Evolutionary conservation across 2,329 filamentous ascomycete genomes (phyloP).

Genomic region (Fusarium torreyae): DNA sequence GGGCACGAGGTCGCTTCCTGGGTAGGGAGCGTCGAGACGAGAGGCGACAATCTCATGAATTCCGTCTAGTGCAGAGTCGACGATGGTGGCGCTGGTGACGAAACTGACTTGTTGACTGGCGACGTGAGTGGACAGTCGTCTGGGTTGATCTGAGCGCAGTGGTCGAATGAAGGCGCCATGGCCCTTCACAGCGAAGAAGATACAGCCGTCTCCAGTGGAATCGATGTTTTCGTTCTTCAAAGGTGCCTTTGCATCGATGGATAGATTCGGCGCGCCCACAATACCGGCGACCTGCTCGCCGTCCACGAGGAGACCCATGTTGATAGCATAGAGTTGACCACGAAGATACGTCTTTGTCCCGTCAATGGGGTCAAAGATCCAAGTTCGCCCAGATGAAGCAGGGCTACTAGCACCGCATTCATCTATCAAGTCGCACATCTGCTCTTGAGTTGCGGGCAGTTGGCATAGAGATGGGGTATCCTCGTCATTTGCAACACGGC

Average conservation of each 20-base stretch:
- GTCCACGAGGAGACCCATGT: conserved; percentile 67
- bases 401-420: conserved; percentile 62
- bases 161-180: conserved; percentile 65
- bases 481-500: conserved; percentile 49
- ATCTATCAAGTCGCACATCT: conserved; percentile 69
- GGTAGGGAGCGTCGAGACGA: conserved; percentile 60
- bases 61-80: conserved; percentile 64
- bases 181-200: conserved; percentile 66
- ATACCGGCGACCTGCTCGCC: conserved; percentile 66
- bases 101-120: conserved; percentile 55
- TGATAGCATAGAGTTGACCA: conserved; percentile 71
- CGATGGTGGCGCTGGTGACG: conserved; percentile 63
- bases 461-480: conserved; percentile 48
- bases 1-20: conserved; percentile 67
- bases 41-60: conserved; percentile 63
- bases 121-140: conserved; percentile 54
- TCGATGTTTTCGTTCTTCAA: conserved; percentile 63
- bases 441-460: conserved; percentile 58
- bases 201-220: conserved; percentile 60
- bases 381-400: conserved; percentile 60
- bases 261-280: conserved; percentile 65
- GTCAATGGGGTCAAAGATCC: conserved; percentile 74
- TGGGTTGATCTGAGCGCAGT: conserved; percentile 51
- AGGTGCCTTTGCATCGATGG: conserved; percentile 56
- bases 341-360: conserved; percentile 71